phyloP scores from a whole-genome alignment of 1,284 basidiomycete species.

The Rhodotorula glutinis region DNA sequence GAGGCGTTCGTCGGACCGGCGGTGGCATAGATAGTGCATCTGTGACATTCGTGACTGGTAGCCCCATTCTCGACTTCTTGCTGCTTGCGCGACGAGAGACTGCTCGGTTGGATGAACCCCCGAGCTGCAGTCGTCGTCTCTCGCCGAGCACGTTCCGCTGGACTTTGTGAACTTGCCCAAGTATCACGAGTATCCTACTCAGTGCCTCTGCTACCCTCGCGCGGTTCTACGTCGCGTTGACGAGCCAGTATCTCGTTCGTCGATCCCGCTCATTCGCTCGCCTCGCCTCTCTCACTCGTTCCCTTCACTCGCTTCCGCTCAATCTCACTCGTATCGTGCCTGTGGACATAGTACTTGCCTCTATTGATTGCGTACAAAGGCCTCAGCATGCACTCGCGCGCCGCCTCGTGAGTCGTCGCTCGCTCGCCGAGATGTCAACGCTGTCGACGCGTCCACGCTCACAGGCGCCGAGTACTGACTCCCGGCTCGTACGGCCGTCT shows the following conservation, averaged over 20 bases:
- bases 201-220: not conserved
- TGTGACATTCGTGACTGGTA: not conserved
- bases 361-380: not conserved
- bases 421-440: no score
- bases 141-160: no score
- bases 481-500: not conserved
- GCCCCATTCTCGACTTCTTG: not conserved
- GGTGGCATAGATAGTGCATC: not conserved
- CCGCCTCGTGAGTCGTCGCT: not conserved
- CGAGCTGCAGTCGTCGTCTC: no score
- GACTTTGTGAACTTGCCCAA: no score
- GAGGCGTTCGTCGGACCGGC: constrained; percentile 44
- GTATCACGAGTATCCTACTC: not conserved
- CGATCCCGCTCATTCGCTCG: not conserved
- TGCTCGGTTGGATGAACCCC: not conserved
- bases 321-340: not conserved
- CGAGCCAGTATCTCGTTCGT: not conserved
- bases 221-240: not conserved
- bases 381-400: not conserved
- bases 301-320: not conserved
- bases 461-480: no score
- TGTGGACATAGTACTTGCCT: no score
- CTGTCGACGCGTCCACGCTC: no score
- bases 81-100: not conserved
- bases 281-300: not conserved